Evolutionary conservation across 1,284 basidiomycete genomes (phyloP).

Genomic region (Acaromyces ingoldii): DNA sequence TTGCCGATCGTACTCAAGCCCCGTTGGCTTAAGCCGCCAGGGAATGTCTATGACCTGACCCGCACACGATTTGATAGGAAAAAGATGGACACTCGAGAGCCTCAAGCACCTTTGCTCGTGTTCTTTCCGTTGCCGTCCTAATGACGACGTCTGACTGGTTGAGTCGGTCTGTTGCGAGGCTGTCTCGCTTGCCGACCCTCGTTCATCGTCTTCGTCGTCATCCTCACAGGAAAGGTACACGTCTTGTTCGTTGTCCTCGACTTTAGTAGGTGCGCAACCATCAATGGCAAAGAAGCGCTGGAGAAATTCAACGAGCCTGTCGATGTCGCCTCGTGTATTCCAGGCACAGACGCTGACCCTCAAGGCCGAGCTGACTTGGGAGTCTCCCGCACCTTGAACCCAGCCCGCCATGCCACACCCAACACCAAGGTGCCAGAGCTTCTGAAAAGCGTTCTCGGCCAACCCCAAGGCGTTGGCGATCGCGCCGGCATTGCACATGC

Average conservation of each 20-base stretch:
- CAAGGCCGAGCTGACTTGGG: conserved; percentile 13
- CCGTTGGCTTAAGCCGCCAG: conserved; percentile 24
- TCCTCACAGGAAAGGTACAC: conserved; percentile 21
- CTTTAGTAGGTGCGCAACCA: no score
- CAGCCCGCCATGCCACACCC: conserved; percentile 28
- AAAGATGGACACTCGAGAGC: conserved; percentile 9
- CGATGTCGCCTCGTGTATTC: conserved; percentile 27
- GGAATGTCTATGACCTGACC: conserved; percentile 18
- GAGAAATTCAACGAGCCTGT: conserved; percentile 23
- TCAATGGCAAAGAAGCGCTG: conserved; percentile 15
- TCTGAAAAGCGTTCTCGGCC: conserved; percentile 13
- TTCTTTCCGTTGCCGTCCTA: no score
- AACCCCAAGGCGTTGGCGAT: conserved; percentile 22
- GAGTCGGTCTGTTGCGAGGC: neutral
- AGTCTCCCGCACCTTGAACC: neutral
- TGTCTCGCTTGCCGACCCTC: neutral
- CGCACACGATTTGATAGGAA: conserved; percentile 36
- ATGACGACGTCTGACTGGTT: neutral
- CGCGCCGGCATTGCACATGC: conserved; percentile 37
- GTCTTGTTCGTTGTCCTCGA: conserved; percentile 17
- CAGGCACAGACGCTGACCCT: conserved; percentile 27
- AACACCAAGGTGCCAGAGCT: conserved; percentile 26
- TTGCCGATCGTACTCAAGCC: conserved; percentile 27
- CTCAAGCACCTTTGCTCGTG: no score
- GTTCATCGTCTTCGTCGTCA: conserved; percentile 13